Percentiles rank a stretch among this genome's conserved stretches.
These are phyloP conservation scores for Cercospora brassicicola DNA, from an alignment of 2,329 filamentous ascomycete species.

Conservation along the genomic window DNA sequence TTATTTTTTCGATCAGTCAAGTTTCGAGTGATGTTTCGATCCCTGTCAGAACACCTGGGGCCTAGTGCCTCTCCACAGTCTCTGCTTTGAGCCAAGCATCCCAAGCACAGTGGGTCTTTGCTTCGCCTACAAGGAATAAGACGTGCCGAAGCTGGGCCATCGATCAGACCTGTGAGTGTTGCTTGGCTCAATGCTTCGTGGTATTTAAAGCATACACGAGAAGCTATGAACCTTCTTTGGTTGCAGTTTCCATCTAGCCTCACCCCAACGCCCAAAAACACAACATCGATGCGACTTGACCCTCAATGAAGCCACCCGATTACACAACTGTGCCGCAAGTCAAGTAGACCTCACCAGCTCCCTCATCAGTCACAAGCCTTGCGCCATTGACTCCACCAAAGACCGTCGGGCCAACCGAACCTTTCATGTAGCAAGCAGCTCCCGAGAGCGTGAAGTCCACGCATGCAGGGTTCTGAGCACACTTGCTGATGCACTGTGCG, in stretches of 20 bases:
- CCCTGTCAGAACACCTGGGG: not conserved
- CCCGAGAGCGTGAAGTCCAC: constrained; percentile 36
- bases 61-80: not conserved
- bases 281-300: not conserved
- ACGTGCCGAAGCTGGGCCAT: not conserved
- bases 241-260: not conserved
- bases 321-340: constrained; percentile 6
- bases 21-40: not conserved
- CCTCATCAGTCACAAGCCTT: constrained; percentile 25
- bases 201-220: not conserved
- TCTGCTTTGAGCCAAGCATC: not conserved
- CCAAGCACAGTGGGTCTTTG: not conserved
- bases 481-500: constrained; percentile 32
- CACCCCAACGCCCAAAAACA: not conserved
- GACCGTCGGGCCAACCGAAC: constrained; percentile 25
- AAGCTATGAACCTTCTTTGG: not conserved
- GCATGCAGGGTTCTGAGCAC: constrained; percentile 31
- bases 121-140: not conserved
- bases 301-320: not conserved
- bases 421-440: constrained; percentile 37
- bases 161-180: not conserved
- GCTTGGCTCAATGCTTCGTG: not conserved
- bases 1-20: not conserved
- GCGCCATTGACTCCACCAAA: constrained; percentile 30
- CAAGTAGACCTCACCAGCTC: constrained; percentile 3